phyloP scores from a whole-genome alignment of 2,329 filamentous ascomycete genomes.

The Macrophomina tecta region DNA sequence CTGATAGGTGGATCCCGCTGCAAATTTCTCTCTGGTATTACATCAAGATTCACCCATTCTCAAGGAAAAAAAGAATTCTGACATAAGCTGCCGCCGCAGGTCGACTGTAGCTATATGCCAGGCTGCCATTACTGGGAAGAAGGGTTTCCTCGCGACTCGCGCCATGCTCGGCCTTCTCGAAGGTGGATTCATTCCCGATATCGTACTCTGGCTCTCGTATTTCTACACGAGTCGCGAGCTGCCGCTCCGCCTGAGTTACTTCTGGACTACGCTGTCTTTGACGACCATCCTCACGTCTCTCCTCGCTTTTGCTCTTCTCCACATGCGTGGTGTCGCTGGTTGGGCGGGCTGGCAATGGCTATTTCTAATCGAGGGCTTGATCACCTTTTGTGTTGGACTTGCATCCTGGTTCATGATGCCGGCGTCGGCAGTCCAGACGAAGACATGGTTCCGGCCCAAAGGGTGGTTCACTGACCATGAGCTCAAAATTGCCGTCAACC shows the following conservation, averaged over 20 bases:
- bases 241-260: constrained; percentile 49
- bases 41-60: too few species aligned
- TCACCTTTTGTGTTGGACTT: constrained; percentile 61
- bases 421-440: constrained; percentile 53
- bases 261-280: constrained; percentile 49
- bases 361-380: constrained; percentile 62
- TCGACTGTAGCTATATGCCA: constrained; percentile 46
- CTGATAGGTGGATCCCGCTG: constrained; percentile 50
- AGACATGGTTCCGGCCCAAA: constrained; percentile 63
- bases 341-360: constrained; percentile 57
- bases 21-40: constrained; percentile 30
- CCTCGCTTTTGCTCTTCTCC: constrained; percentile 48
- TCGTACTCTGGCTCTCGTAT: constrained; percentile 50
- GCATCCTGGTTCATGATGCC: constrained; percentile 63
- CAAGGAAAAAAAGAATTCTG: background rate
- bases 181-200: constrained; percentile 44
- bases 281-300: constrained; percentile 47
- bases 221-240: constrained; percentile 51
- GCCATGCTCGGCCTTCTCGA: constrained; percentile 49
- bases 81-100: constrained; percentile 39
- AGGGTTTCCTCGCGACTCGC: constrained; percentile 47
- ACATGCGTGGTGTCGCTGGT: constrained; percentile 50
- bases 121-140: constrained; percentile 40
- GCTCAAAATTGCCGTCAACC: constrained; percentile 67
- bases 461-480: constrained; percentile 69